Base-by-base conservation (phyloP, 768 basidiomycete genomes). In the Vararia minispora region DNA sequence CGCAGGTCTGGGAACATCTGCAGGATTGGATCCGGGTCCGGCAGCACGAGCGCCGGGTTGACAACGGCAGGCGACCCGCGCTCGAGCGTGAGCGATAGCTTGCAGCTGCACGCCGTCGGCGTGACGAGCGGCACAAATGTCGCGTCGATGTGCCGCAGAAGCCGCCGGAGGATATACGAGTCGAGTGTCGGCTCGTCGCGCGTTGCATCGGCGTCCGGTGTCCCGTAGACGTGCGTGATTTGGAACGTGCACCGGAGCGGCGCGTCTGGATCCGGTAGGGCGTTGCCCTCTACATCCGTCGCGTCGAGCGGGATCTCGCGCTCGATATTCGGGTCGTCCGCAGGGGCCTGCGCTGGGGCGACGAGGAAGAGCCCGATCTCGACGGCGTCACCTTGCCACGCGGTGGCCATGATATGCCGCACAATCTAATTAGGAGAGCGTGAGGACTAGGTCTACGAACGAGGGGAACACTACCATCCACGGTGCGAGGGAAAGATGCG, bases 351-450 rank as follows among this genome's bases (percentile, higher is more conserved):
- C 13, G 43, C 42, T 11, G 54, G 47, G 6, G 60, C 58, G 40
- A 56, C 63, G 32, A 86, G 62, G 43, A 72, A 69, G 16, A 97
- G 69, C 6, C 92, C 89, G 39, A 95, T 59, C 52, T 94, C 90
- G 32, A 97, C 71, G 24, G 82, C 76, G 54, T 95, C 92, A 11
- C 86, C 86, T 25, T 55, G 62, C 33, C 63, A 63, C n/a, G 85
- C 66, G 23, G 76, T 74, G 30, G 63, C 63, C 28, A 97, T 60
- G 28, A 94, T 66, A 67, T 92, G 92, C 22, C 89, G 83, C 37
- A 89, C 60, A 44, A 91, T 69, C 91, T 95, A 51, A 23, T 27
- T 24, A n/a, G n/a, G n/a, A n/a, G n/a, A n/a, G n/a, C n/a, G n/a
- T n/a, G n/a, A n/a, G n/a, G n/a, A n/a, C n/a, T n/a, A n/a, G n/a